These are phyloP conservation scores for Penicillium steckii DNA, from an alignment of 495 filamentous ascomycete species.

Conservation along the genomic window DNA sequence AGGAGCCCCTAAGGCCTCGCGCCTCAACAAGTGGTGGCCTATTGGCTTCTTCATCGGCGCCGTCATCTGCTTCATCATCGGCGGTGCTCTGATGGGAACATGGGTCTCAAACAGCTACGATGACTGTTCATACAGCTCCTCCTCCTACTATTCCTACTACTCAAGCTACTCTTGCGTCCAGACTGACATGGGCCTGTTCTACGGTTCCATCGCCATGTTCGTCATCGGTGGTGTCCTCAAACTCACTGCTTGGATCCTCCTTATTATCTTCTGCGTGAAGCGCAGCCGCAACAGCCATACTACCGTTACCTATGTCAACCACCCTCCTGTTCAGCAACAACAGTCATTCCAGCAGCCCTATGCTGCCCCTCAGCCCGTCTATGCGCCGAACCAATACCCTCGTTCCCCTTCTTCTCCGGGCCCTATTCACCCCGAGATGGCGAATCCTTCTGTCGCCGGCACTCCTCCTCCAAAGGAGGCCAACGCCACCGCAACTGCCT, in stretches of 20 bases:
- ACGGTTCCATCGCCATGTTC: constrained; percentile 16
- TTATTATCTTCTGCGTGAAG: constrained; percentile 21
- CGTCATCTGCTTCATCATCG: constrained; percentile 21
- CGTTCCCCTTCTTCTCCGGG: constrained; percentile 7
- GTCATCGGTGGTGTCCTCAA: constrained; percentile 18
- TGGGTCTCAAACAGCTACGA: constrained; percentile 6
- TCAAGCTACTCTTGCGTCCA: constrained; percentile 1
- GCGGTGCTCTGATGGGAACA: constrained; percentile 20
- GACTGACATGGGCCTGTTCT: constrained; percentile 12
- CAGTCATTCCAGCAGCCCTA: constrained; percentile 9
- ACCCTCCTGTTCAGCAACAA: constrained; percentile 6
- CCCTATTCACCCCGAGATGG: constrained; percentile 3
- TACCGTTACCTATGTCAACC: constrained; percentile 13
- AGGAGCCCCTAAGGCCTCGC: not conserved
- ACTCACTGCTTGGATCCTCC: constrained; percentile 21
- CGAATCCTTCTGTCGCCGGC: not conserved
- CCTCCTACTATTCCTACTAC: constrained; percentile 6
- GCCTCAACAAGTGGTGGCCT: constrained; percentile 20
- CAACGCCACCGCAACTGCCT: constrained; percentile 4
- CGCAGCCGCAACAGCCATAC: constrained; percentile 11
- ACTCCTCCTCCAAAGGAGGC: constrained; percentile 18
- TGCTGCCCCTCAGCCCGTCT: constrained; percentile 13
- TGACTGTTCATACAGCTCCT: constrained; percentile 5
- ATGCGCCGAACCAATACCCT: constrained; percentile 12
- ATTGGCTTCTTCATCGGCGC: constrained; percentile 23